Evolutionary conservation across 2,329 filamentous ascomycete genomes (phyloP).

Genomic region (Acephala macrosclerotiorum): DNA sequence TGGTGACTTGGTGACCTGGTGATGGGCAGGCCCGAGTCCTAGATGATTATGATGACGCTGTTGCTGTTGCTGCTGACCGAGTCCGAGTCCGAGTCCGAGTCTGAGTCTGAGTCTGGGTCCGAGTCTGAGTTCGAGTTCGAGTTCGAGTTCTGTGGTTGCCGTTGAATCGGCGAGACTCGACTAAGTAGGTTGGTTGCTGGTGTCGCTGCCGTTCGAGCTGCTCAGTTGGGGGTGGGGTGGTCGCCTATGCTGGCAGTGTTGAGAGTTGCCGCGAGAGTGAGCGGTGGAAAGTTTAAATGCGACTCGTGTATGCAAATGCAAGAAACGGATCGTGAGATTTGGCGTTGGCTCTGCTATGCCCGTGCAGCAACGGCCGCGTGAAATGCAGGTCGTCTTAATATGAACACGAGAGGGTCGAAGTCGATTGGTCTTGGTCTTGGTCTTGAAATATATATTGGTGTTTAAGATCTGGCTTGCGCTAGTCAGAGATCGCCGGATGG

Average conservation of each 20-base stretch:
- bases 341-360: neutral
- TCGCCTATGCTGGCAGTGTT: neutral
- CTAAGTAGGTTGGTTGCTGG: neutral
- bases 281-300: neutral
- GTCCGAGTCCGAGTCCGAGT: too few species aligned
- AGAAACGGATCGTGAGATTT: neutral
- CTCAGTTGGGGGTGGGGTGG: neutral
- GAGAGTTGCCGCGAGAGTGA: neutral
- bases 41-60: neutral
- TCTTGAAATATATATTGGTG: neutral
- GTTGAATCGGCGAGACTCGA: neutral
- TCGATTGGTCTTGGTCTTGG: neutral
- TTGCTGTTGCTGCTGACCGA: neutral
- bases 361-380: neutral
- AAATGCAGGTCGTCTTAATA: neutral
- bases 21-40: neutral
- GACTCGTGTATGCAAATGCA: slow-evolving; percentile 5
- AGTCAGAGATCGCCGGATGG: slow-evolving; percentile 37
- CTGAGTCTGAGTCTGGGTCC: too few species aligned
- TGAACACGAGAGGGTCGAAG: neutral
- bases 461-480: slow-evolving; percentile 35
- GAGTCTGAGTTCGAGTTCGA: too few species aligned
- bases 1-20: neutral
- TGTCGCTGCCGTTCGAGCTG: neutral
- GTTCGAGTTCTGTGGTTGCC: neutral